Evolutionary conservation across 495 filamentous ascomycete species (phyloP), one percentile per base, ranked within the genome.

Genomic region (Penicillium turbatum): DNA sequence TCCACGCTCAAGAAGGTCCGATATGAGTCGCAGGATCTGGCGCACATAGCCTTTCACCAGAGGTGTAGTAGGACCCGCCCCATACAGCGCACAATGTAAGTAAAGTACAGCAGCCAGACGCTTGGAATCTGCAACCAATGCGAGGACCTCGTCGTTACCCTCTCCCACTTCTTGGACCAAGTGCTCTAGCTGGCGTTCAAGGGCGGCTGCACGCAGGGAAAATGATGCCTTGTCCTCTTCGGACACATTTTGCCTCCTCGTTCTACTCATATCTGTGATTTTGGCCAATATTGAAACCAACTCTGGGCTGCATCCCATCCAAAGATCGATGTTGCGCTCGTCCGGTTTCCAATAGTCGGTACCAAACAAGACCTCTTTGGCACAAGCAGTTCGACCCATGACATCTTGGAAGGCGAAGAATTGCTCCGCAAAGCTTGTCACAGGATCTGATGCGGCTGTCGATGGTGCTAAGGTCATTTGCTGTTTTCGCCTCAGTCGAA

Each of bases 381-480:
- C 73, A 55, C 73, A 77, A 9, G 73, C 73, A 12, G 73, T 77
- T 17, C 73, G 70, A 17, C 73, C 72, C 68, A 77, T 77, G 42
- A 77, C 69, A 63, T 77, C 73, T 44, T 77, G 73, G 40, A 77
- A 77, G 12, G 73, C 73, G 48, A 77, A 77, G 48, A 77, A 77
- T 11, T 66, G 66, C 51, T 77, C 73, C 0, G 70, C 67, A 48
- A 77, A 75, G 0, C 56, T 56, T 1, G 69, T 68, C 5, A 69
- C 67, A 2, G 69, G 60, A 30, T 73, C 61, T 8, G 51, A 59
- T 8, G 53, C 35, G 16, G 32, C 38, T 13, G 24, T 27, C n/a
- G 60, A 30, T 3, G 43, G 26, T 5, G 60, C 26, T n/a, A 63
- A 45, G 8, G 54, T 19, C 17, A 29, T 40, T 10, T 59, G 46